Base-by-base conservation (phyloP, 345 rosid species). In the Pistacia integerrima region DNA sequence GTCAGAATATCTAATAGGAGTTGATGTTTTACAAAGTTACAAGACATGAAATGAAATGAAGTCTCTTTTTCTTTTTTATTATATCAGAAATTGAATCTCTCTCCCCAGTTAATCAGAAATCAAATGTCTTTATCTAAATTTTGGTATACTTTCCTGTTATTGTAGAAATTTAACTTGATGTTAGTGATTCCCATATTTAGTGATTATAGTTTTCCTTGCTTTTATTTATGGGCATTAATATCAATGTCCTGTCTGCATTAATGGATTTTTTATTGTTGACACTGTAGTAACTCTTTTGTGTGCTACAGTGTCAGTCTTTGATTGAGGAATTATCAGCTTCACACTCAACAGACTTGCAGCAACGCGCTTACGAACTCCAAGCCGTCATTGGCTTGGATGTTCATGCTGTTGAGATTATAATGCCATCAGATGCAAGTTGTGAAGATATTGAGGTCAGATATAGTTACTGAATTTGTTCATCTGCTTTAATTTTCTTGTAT, bases 301-400 rank as follows among this genome's bases (percentile, higher is more conserved):
- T 80, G 74, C 64, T 89, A 85, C 88, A 96, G 98, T 96, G 95
- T 77, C 98, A 96, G 80, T 87, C 98, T 48, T 82, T 96, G 83
- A 85, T 91, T 58, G 99, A 93, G 83, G 98, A 92, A 83, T 83
- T 90, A 77, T 83, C 91, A 74, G 97, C 94, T 78, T 93, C 99
- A 78, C 97, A 93, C 85, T 96, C 98, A 74, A 90, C 98, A 72
- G 99, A 96, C 84, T 82, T 96, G 82, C 99, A 96, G 90, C 99
- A 96, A 79, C 98, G 97, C 76, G 98, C 98, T 8, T 96, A 96
- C 81, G 99, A 96, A 86, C 91, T 96, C 73, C 95, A 93, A 83
- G 90, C 94, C 63, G 84, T 91, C 69, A 55, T 88, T 80, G 83
- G 84, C 73, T 85, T 96, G 64, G 97, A 92, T 86, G 86, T 85